Base-by-base conservation (phyloP, 768 basidiomycete genomes). In the Dacryopinax primogenitus region DNA sequence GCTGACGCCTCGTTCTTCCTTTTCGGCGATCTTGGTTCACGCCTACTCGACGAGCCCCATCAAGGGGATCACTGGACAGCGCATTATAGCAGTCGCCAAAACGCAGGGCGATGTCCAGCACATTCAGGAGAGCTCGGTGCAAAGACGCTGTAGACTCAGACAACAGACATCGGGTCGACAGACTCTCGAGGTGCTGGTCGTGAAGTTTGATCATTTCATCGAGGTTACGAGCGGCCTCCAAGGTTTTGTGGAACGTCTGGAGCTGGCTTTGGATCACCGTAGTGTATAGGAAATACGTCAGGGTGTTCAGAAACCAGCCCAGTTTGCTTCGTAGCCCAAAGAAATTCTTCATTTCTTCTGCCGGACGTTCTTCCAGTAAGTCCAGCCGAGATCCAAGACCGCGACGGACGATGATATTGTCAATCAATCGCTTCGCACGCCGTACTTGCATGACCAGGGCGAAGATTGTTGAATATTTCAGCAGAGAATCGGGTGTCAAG, bases 191-290 rank as follows among this genome's bases (percentile, higher is more conserved):
- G 77, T 90, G 84, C 30, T 83, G 79, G 33, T 84, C 78, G 69
- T 92, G 90, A 13, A 85, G 66, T 33, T 74, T 74, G 58, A 91
- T 85, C 78, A 90, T 86, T 64, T 89, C 86, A 69, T 91, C 90
- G 15, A 92, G 77, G 1, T 88, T 88, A 63, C 76, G 78, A 0
- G 82, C 83, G 23, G 76, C 70, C 23, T 74, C 74, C 62, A 91
- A 78, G 1, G 72, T 77, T 6, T 81, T 74, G 65, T 86, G 86
- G 68, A 91, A 89, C 63, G 77, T 76, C 44, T 77, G 70, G 1
- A 86, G 76, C 74, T 86, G 82, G 2, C 80, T 76, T 68, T 89
- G 84, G 47, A 91, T 78, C 62, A 90, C 87, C 88, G 51, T 70
- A 41, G 35, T 28, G 32, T 58, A 58, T 3, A 58, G 12, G 51